A percentile compares a stretch with the other conserved stretches of the same genome.
Evolutionary conservation across 345 rosid species (phyloP).

Genomic region (Rhizophora mangle): DNA sequence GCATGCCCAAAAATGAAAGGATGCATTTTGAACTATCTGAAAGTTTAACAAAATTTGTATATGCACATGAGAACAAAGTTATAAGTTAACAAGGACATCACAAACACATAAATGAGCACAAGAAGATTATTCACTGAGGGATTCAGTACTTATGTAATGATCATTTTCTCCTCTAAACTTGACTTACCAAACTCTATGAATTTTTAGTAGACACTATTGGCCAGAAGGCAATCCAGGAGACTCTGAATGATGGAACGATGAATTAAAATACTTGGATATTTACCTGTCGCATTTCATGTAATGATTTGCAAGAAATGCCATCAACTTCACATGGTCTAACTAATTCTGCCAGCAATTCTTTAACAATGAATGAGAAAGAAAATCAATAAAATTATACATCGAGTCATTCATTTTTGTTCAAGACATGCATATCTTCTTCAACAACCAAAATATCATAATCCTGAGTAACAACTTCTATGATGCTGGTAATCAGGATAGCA

Average conservation of each 20-base stretch:
- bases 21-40: no score
- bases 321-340: conserved; percentile 45
- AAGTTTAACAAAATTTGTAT: no score
- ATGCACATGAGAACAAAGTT: no score
- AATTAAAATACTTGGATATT: conserved; percentile 16
- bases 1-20: no score
- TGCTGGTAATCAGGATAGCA: no score
- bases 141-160: conserved; percentile 61
- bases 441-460: conserved; percentile 85
- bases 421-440: conserved; percentile 52
- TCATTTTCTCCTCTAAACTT: conserved; percentile 60
- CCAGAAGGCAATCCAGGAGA: conserved; percentile 1
- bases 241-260: not conserved
- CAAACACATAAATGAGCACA: no score
- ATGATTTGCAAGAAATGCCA: conserved; percentile 63
- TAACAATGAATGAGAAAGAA: conserved; percentile 14
- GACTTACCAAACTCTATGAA: conserved; percentile 59
- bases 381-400: conserved; percentile 20
- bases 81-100: no score
- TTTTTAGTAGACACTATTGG: conserved; percentile 17
- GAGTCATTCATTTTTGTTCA: not conserved
- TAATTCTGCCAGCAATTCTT: conserved; percentile 76
- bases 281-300: conserved; percentile 55
- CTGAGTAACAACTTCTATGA: conserved; percentile 47
- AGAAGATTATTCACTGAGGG: conserved; percentile 23